A percentile compares a stretch with the other conserved stretches of the same genome.
These are phyloP conservation scores for Bidens hawaiensis DNA, from an alignment of 140 eudicot genomes.

Conservation along the genomic window DNA sequence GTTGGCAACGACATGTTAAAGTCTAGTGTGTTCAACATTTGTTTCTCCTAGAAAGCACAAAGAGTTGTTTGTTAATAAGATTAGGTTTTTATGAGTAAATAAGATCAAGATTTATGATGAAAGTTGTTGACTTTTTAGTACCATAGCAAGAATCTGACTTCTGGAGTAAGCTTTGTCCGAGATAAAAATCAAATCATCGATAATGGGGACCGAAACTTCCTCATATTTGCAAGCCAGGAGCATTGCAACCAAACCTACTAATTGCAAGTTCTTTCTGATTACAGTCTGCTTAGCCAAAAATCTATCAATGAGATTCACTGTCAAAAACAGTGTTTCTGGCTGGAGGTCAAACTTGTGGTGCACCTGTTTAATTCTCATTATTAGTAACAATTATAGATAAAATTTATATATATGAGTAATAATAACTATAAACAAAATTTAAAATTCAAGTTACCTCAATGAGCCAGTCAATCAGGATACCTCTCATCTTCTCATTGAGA, in stretches of 20 bases:
- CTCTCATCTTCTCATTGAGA: neutral
- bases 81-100: neutral
- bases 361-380: slow-evolving; percentile 51
- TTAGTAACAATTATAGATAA: slow-evolving; percentile 1
- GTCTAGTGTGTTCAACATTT: slow-evolving; percentile 73
- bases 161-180: slow-evolving; percentile 87
- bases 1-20: slow-evolving; percentile 93
- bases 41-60: slow-evolving; percentile 45
- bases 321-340: slow-evolving; percentile 74
- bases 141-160: slow-evolving; percentile 83
- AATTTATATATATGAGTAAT: too few species aligned
- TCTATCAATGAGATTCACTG: slow-evolving; percentile 79
- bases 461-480: neutral
- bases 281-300: slow-evolving; percentile 64
- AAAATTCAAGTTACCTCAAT: neutral
- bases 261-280: slow-evolving; percentile 78
- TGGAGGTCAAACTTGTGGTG: slow-evolving; percentile 87
- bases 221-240: slow-evolving; percentile 95
- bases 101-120: slow-evolving; percentile 5
- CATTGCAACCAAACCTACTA: slow-evolving; percentile 83
- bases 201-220: slow-evolving; percentile 81
- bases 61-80: neutral
- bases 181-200: slow-evolving; percentile 74
- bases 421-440: too few species aligned
- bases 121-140: slow-evolving; percentile 27